Conservation (phyloP, 768 basidiomycete genomes). For the Pluteus cervinus region DNA sequence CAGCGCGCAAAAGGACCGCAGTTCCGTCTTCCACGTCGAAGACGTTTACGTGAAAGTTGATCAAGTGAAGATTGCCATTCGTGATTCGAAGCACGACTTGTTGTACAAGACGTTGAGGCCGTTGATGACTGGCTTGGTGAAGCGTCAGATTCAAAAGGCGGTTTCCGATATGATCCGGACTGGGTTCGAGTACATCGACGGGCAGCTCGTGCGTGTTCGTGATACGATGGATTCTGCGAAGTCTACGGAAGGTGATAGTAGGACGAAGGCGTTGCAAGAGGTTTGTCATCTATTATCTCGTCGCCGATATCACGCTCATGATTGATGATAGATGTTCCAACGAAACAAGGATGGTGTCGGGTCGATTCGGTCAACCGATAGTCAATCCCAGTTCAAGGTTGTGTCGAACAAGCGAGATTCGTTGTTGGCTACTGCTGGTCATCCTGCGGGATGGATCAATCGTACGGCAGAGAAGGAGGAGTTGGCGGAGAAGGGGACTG, state of each 20-base stretch:
- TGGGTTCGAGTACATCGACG: slow-evolving; percentile 83
- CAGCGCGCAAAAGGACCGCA: slow-evolving; percentile 52
- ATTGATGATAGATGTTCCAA: slow-evolving; percentile 44
- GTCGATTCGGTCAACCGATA: slow-evolving; percentile 16
- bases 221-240: slow-evolving; percentile 65
- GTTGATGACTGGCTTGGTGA: slow-evolving; percentile 77
- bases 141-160: slow-evolving; percentile 57
- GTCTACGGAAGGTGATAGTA: slow-evolving; percentile 25
- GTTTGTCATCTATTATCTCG: slow-evolving; percentile 27
- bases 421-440: slow-evolving; percentile 55
- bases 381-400: slow-evolving; percentile 70
- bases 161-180: slow-evolving; percentile 65
- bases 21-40: slow-evolving; percentile 69
- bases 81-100: slow-evolving; percentile 86
- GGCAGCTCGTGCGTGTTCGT: slow-evolving; percentile 84
- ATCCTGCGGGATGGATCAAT: slow-evolving; percentile 70
- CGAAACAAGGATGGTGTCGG: slow-evolving; percentile 40
- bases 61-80: slow-evolving; percentile 82
- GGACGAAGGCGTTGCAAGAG: slow-evolving; percentile 51
- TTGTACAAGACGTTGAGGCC: slow-evolving; percentile 82
- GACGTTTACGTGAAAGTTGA: slow-evolving; percentile 77
- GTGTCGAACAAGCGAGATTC: slow-evolving; percentile 67
- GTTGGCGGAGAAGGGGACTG: slow-evolving; percentile 20
- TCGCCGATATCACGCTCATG: neutral
- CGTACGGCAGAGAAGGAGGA: slow-evolving; percentile 39